Base-by-base conservation (phyloP, 768 basidiomycete species). In the Boletus huronensis region DNA sequence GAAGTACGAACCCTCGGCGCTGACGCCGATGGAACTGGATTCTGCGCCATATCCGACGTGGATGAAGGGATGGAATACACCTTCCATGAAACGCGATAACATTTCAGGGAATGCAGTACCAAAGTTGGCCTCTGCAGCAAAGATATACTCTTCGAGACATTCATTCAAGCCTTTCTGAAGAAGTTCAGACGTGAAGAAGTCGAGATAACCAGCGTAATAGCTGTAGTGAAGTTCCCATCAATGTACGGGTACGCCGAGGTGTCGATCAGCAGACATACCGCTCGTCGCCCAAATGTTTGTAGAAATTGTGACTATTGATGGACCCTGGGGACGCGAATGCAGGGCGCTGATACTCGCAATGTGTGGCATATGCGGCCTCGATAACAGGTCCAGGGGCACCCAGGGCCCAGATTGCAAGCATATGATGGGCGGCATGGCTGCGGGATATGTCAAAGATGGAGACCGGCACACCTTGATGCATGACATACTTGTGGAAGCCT, bases 11-110 rank as follows among this genome's bases (percentile, higher is more conserved):
- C 87, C 87, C 73, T 89, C 86, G 1, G 80, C 81, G 2, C 81
- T 67, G 44, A 86, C 66, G 0, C 85, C 87, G 7, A 80, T 77
- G 21, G 84, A 53, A 14, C 76, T 73, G 55, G 87, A 87, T 64
- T 88, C 87, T 3, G 78, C 66, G 3, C 85, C 86, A 65, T 81
- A 80, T 14, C 83, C 86, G 3, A 71, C 59, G 59, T 88, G 83
- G 42, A 89, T 87, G 38, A 87, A 52, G 0, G 87, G 82, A 60
- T 90, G 87, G 5, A 88, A 26, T 8, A 85, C 62, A 3, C 83
- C 84, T 1, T 75, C 74, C 16, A 84, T 35, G 57, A 83, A 77
- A 11, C 85, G 78, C 41, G 74, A 75, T 14, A 88, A 61, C 83
- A 88, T 83, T 55, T 76, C 58, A 1, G 64, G 64, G 16, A 35